Evolutionary conservation across 2,329 filamentous ascomycete species (phyloP).

Genomic region (Chaetothyriales sp.): DNA sequence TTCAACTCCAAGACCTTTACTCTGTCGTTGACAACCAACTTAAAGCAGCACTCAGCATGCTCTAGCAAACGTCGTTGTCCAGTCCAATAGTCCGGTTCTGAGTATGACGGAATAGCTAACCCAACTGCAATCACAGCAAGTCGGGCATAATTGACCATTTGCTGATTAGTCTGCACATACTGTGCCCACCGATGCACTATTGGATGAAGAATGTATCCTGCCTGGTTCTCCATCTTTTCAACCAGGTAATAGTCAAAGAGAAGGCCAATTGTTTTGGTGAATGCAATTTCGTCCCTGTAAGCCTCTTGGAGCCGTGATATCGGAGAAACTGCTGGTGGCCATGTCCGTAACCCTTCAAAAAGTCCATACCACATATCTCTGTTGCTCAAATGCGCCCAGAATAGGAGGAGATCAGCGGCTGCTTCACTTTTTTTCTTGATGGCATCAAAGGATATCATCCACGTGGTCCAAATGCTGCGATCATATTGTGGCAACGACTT

Average conservation of each 20-base stretch:
- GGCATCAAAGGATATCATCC: neutral
- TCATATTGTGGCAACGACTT: conserved; percentile 8
- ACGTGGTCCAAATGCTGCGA: neutral
- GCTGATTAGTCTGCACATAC: conserved; percentile 1
- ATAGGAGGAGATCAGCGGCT: conserved; percentile 25
- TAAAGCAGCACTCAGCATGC: conserved; percentile 19
- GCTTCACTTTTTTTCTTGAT: conserved; percentile 2
- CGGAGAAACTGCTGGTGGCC: neutral
- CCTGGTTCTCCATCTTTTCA: conserved; percentile 1
- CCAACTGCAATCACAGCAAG: conserved; percentile 1
- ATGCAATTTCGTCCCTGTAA: neutral
- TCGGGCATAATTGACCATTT: neutral
- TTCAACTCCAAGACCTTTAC: neutral
- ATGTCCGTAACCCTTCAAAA: neutral
- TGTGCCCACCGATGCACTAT: neutral
- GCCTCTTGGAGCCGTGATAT: conserved; percentile 1
- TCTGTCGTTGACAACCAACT: neutral
- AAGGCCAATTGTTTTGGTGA: conserved; percentile 1
- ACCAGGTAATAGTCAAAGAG: conserved; percentile 1
- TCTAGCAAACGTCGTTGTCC: neutral
- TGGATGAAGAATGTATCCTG: conserved; percentile 1
- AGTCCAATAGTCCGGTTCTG: neutral
- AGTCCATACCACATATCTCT: conserved; percentile 26
- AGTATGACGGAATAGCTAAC: neutral
- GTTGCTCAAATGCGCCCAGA: conserved; percentile 33